phyloP scores from a whole-genome alignment of 306 rosid species.

The Medicago lupulina region DNA sequence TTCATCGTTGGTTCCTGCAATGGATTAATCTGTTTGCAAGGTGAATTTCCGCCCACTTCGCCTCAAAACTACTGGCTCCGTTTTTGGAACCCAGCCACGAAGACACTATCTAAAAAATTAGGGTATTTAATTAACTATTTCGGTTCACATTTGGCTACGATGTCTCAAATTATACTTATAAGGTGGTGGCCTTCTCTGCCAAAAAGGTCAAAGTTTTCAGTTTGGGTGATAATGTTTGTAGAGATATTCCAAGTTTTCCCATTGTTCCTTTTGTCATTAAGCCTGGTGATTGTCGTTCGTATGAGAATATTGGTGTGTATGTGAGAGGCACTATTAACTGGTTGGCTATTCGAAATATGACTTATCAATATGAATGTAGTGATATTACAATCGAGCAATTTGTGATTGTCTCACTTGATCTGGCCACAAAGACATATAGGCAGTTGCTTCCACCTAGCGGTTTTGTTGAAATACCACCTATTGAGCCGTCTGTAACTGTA shows the following conservation, averaged over 20 bases:
- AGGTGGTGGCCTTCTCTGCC: neutral
- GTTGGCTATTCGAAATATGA: neutral
- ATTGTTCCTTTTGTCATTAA: neutral
- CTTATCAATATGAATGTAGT: neutral
- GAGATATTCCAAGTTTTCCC: neutral
- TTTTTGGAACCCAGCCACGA: constrained; percentile 4
- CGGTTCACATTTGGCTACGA: neutral
- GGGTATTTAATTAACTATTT: neutral
- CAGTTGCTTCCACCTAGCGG: neutral
- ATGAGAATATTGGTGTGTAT: neutral
- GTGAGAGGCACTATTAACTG: neutral
- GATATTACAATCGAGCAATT: neutral
- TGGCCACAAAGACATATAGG: neutral
- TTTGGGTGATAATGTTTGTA: neutral
- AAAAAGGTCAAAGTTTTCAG: neutral
- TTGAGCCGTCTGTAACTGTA: neutral
- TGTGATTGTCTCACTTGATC: neutral
- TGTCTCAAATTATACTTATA: neutral
- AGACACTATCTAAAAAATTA: neutral
- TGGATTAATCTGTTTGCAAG: neutral
- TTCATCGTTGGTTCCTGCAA: neutral
- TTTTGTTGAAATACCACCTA: neutral
- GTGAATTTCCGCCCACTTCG: accelerated
- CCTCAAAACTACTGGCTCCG: neutral
- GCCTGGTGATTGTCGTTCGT: neutral